Base-by-base conservation (phyloP, 2,329 filamentous ascomycete genomes). In the Furcasterigmium sp. region DNA sequence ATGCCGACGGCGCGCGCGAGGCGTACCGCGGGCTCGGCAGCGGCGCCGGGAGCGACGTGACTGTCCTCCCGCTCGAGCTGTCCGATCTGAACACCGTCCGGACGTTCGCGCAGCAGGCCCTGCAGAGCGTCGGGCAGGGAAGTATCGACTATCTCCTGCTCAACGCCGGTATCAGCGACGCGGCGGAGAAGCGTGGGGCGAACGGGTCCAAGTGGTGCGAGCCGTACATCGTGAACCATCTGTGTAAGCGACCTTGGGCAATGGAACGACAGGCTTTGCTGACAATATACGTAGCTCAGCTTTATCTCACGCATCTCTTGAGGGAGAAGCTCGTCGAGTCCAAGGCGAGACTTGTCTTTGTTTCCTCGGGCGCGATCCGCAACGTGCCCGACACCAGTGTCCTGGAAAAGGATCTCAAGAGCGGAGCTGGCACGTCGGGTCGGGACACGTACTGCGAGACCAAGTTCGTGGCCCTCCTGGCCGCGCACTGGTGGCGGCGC, bases 401-500 rank as follows among this genome's bases (percentile, higher is more conserved):
- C 0, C 53, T 72, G 2, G 65, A 69, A 1, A 47, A 57, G 0
- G 59, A 70, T 23, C 54, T 75, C 11, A 62, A 63, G 18, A 65
- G 60, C 2, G 60, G 56, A 2, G 67, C 71, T 0, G 68, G 64
- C 4, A 55, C 56, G 0, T 50, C 56, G 0, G 49, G 39, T 0
- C 34, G 37, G 3, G 46, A 39, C 0, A 56, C 67, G 8, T 78
- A 78, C 47, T 18, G 49, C 8, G 58, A 64, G 32, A 68, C 66
- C 46, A 78, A 78, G 50, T 77, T 78, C 44, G 59, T 67, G 1
- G 71, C 73, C 47, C 63, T 78, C 0, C 65, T 78, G 1, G 62
- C 63, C 7, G 71, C 74, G 1, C 73, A 78, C 38, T 78, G 73
- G 73, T 78, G 75, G 75, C 72, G 72, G 2, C 72, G 74, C 4